Base-by-base conservation (phyloP, 768 basidiomycete genomes). In the Naematelia encephala region DNA sequence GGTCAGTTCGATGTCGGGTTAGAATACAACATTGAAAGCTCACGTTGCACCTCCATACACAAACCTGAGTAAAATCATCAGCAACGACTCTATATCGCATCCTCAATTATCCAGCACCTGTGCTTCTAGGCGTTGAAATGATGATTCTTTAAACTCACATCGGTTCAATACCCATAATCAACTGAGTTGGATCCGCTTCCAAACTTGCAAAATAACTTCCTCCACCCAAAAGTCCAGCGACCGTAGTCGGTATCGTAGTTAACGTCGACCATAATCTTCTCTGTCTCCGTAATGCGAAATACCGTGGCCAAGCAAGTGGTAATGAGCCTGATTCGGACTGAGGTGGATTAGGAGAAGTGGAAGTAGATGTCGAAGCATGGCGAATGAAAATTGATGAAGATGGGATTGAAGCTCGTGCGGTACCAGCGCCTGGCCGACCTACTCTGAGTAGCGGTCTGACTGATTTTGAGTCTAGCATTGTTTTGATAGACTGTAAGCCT, bases 131-230 rank as follows among this genome's bases (percentile, higher is more conserved):
- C 16, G 34, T 39, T 8, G 34, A 39, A 8, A 39, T 8, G 34
- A 8, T 16, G 34, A 39, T 8, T 16, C 8, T 23, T 5, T 21
- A 42, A 23, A 57, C 72, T 68, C 51, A 73, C 72, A 75, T 67
- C 34, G 76, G 74, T 48, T 77, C 76, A 14, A 77, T 54, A 2
- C 76, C 76, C 61, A 77, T 67, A 46, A 77, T 75, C 54, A 70
- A 39, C 61, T 77, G 69, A 19, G 60, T 68, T 13, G 74, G 74
- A 58, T 75, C 74, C 45, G 69, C 59, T 46, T 77, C 74, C 22
- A 75, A 44, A 51, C 66, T 70, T 8, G 72, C 72, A 61, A 75
- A 75, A 52, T 75, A 77, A 1, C 64, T 63, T 51, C 68, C 76
- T 29, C 74, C 74, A 3, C 66, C 50, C 5, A 66, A 44, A 28